Evolutionary conservation across 768 basidiomycete genomes (phyloP), one percentile per base, ranked within the genome.

Genomic region (Tephrocybe sp.): DNA sequence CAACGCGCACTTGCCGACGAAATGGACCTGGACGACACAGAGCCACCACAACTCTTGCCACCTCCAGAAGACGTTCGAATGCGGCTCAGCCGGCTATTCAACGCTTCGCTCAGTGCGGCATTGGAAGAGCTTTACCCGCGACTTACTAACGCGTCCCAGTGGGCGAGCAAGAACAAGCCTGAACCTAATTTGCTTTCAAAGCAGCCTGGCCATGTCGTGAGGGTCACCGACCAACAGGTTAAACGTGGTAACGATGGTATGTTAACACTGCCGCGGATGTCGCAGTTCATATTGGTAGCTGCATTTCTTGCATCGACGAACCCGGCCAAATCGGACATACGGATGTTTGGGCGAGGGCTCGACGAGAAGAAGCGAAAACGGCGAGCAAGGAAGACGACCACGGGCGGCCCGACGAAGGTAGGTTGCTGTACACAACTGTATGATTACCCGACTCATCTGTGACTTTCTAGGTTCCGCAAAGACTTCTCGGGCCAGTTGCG

Each of bases 241-340:
- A 49, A 33, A 20, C 32, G 23, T 18, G 37, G 51, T 14, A 45
- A 50, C 15, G 48, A 60, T 38, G 62, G 59, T 23, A 61, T 73
- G 14, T 63, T 64, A 3, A 66, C 71, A 17, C 71, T 88, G 30
- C 84, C 86, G 1, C 77, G 79, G 3, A 80, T 89, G 75, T 83
- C 84, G 88, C 48, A 45, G 18, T 58, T 54, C 25, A 58, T 58
- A 5, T 32, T 58, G 24, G 53, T 58, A 5, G 49, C 56, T 43
- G 45, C 50, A 18, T 96, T 85, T 62, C 68, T 93, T 34, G 90
- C 92, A 4, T 91, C 90, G 36, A 88, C 86, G 36, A 97, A 96
- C 61, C 93, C 93, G 2, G 67, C 84, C 0, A 86, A 84, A 61
- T 85, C 83, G 8, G 93, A 95, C 66, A 30, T 91, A 56, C 74